Evolutionary conservation across 306 rosid genomes (phyloP).

Genomic region (Hippophae gyantsensis): DNA sequence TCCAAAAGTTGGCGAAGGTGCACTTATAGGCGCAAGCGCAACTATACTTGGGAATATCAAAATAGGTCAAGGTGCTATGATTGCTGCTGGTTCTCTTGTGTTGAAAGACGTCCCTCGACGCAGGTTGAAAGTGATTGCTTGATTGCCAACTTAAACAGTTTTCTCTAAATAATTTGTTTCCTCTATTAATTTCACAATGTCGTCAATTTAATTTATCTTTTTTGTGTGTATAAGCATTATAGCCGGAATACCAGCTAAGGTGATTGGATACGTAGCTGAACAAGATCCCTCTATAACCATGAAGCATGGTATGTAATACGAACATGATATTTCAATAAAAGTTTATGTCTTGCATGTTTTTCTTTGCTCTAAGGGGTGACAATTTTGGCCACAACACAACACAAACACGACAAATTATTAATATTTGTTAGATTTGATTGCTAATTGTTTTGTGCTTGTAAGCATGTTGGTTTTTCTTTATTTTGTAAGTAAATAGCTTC

Average conservation of each 20-base stretch:
- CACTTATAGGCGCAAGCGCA: conserved; percentile 75
- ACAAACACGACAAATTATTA: no score
- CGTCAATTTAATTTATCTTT: background rate
- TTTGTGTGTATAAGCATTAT: conserved; percentile 46
- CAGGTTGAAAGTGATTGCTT: conserved; percentile 36
- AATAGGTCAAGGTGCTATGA: conserved; percentile 78
- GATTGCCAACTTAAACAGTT: background rate
- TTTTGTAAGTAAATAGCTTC: no score
- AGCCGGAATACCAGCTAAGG: conserved; percentile 81
- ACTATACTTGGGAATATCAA: conserved; percentile 79
- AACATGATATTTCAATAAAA: no score
- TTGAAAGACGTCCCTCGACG: conserved; percentile 67
- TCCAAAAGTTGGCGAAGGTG: conserved; percentile 91
- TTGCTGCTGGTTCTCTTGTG: conserved; percentile 88
- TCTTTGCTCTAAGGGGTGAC: no score
- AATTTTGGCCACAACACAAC: no score
- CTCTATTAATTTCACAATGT: background rate
- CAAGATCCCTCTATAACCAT: conserved; percentile 75
- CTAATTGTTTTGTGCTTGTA: no score
- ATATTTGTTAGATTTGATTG: no score
- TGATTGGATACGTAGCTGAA: conserved; percentile 57
- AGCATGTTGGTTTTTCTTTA: no score
- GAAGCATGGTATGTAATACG: conserved; percentile 72
- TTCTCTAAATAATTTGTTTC: background rate
- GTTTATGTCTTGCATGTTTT: no score